Evolutionary conservation across 805 yeast genomes (phyloP), one percentile per base, ranked within the genome.

Genomic region (Cyberlindnera euphorbiiphila): DNA sequence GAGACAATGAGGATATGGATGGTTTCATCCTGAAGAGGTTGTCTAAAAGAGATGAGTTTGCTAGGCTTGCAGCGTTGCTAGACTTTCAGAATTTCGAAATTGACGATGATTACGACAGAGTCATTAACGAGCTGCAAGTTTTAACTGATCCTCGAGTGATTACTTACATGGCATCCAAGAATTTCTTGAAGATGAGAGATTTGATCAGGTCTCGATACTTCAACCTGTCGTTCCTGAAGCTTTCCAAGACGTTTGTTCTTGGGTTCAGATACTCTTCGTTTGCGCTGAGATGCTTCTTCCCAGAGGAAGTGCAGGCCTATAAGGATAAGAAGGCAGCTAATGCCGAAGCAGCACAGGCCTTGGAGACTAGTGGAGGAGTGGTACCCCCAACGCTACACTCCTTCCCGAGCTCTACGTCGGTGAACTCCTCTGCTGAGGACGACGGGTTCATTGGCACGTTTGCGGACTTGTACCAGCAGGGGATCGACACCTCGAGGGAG

Each of bases 381-480:
- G n/a, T n/a, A 29, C 32, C 10, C 13, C 10, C 9, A 12, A 12
- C 20, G 29, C 19, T 10, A 10, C 29, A 15, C 5, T n/a, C n/a
- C n/a, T n/a, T n/a, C n/a, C n/a, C n/a, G n/a, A n/a, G n/a, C n/a
- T n/a, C n/a, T n/a, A n/a, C n/a, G 13, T 8, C 27, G 12, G 14
- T 26, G 8, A 15, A 26, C 7, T 7, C 29, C 6, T 10, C 7
- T 14, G 7, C 13, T 17, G 21, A 9, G 6, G 29, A 16, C 9
- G 37, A 33, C 6, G 19, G 17, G 9, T 38, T 33, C 18, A 27
- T 18, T 3, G 37, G 42, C 6, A 34, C 37, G 6, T 39, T 39
- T 24, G 29, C 26, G 6, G 38, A 39, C 12, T 9, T 39, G 9
- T 39, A 28, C 16, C 23, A 29, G n/a, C 20, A 39, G 12, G 38